These are phyloP conservation scores for Bauhinia variegata DNA, from an alignment of 306 rosid genomes.

Conservation along the genomic window DNA sequence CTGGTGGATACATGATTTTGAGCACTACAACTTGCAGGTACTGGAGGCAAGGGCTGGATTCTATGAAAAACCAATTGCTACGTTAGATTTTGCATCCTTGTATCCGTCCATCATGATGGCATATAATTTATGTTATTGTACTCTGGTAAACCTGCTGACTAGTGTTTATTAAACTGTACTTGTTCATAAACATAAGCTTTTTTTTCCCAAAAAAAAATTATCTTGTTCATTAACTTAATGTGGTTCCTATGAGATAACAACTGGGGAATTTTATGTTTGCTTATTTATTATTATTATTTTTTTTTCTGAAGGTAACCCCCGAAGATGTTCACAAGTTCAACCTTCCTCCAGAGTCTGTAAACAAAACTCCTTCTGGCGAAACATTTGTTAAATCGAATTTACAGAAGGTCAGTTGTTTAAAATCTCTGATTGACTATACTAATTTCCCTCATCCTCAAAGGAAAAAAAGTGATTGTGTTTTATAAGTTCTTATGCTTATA, in stretches of 20 bases:
- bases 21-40: constrained; percentile 60
- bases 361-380: constrained; percentile 96
- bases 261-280: constrained; percentile 22
- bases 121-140: constrained; percentile 94
- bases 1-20: constrained; percentile 10
- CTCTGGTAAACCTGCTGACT: constrained; percentile 68
- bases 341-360: constrained; percentile 78
- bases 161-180: constrained; percentile 28
- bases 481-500: constrained; percentile 29
- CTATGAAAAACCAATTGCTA: constrained; percentile 96
- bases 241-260: background rate
- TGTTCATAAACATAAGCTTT: constrained; percentile 5
- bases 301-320: constrained; percentile 66
- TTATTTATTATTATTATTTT: background rate
- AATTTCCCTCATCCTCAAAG: constrained; percentile 12
- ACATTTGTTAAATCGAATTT: constrained; percentile 80
- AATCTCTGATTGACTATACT: background rate
- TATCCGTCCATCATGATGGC: constrained; percentile 99
- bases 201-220: constrained; percentile 9
- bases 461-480: constrained; percentile 22
- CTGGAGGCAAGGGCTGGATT: constrained; percentile 93
- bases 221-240: constrained; percentile 10
- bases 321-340: constrained; percentile 77
- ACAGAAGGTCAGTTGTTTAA: constrained; percentile 65
- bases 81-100: constrained; percentile 94